These are phyloP conservation scores for Nitzschia sp. DNA, from an alignment of 108 stramenopile species.

Conservation along the genomic window DNA sequence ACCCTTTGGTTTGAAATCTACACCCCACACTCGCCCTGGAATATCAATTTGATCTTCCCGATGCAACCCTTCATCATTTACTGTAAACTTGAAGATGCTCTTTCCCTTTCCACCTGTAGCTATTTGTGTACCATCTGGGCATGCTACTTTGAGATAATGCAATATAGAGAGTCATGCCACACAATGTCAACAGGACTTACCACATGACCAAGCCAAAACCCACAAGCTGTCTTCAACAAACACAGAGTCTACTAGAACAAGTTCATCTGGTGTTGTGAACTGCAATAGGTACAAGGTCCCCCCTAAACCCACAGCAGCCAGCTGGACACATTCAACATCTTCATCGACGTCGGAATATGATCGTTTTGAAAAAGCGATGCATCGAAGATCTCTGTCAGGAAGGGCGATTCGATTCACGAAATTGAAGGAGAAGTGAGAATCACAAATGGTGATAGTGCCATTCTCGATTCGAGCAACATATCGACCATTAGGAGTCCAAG, in stretches of 20 bases:
- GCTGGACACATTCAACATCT: neutral
- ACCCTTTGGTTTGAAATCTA: constrained; percentile 14
- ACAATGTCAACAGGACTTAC: neutral
- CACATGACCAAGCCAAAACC: constrained; percentile 30
- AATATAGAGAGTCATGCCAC: neutral
- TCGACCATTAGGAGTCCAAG: constrained; percentile 30
- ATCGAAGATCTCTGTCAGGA: neutral
- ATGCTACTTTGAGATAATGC: neutral
- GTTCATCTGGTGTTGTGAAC: neutral
- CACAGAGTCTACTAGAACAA: constrained; percentile 2
- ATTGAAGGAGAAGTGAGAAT: constrained; percentile 13
- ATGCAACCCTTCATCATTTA: constrained; percentile 1
- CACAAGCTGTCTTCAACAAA: constrained; percentile 28
- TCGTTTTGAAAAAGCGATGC: constrained; percentile 20
- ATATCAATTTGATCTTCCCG: constrained; percentile 11
- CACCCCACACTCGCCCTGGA: constrained; percentile 28
- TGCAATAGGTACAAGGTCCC: constrained; percentile 16
- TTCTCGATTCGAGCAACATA: constrained; percentile 19
- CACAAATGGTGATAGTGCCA: constrained; percentile 6
- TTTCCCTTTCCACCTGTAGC: constrained; percentile 29
- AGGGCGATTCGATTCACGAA: neutral
- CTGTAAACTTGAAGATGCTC: constrained; percentile 13
- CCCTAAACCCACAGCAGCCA: constrained; percentile 22
- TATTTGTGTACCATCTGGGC: constrained; percentile 20
- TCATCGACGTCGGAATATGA: neutral